Percentiles rank a stretch among this genome's conserved stretches.
Conservation (phyloP, 441 rosid species). For the Bruguiera hainesii region DNA sequence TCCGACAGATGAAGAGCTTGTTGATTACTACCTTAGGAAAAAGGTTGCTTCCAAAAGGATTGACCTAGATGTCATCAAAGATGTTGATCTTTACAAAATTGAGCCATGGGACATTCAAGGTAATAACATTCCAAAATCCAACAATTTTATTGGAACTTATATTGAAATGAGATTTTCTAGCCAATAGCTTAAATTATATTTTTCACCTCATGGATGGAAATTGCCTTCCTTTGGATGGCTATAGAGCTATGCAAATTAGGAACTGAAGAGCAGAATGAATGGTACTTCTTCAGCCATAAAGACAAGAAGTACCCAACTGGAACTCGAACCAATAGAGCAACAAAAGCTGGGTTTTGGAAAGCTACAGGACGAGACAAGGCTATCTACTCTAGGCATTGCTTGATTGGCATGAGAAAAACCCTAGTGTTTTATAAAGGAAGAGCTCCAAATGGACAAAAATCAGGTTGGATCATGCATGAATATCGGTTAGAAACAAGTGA, state of each 20-base stretch:
- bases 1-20: conserved; percentile 99
- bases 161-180: too few species aligned
- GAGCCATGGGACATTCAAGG: conserved; percentile 99
- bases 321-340: conserved; percentile 97
- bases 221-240: conserved; percentile 4
- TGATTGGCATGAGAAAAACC: conserved; percentile 98
- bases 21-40: conserved; percentile 92
- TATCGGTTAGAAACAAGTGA: conserved; percentile 97
- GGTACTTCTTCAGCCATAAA: conserved; percentile 99
- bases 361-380: conserved; percentile 99
- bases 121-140: conserved; percentile 16
- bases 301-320: conserved; percentile 99
- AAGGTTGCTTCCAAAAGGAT: conserved; percentile 84
- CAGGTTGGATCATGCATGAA: conserved; percentile 99
- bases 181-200: too few species aligned
- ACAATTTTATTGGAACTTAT: too few species aligned
- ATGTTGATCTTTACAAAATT: conserved; percentile 96
- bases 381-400: conserved; percentile 68
- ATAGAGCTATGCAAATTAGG: conserved; percentile 88
- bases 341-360: conserved; percentile 99
- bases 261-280: conserved; percentile 87
- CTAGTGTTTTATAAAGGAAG: conserved; percentile 96
- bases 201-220: neutral
- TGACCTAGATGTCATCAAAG: conserved; percentile 93
- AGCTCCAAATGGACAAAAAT: conserved; percentile 98